phyloP scores from a whole-genome alignment of 805 yeast genomes.

The Yarrowia keelungensis region DNA sequence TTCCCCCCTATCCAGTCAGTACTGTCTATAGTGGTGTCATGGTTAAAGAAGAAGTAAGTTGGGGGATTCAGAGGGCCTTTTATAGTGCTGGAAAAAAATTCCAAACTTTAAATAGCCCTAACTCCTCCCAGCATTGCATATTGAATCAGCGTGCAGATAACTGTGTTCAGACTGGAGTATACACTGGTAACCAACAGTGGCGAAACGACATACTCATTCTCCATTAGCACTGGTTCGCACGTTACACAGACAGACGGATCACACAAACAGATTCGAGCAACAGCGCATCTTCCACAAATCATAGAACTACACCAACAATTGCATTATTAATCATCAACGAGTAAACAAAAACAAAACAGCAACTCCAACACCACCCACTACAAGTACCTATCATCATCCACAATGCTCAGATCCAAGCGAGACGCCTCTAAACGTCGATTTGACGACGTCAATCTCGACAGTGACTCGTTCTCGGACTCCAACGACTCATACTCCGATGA shows the following conservation, averaged over 20 bases:
- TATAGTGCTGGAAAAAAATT: conserved; percentile 17
- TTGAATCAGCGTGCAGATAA: conserved; percentile 17
- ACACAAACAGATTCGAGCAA: background rate
- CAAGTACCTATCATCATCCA: background rate
- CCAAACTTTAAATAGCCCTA: conserved; percentile 30
- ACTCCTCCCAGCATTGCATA: conserved; percentile 18
- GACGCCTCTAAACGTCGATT: conserved; percentile 40
- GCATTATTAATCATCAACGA: background rate
- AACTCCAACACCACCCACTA: background rate
- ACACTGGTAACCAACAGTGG: conserved; percentile 9
- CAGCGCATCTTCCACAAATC: background rate
- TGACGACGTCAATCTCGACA: conserved; percentile 42
- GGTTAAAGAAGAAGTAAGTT: conserved; percentile 9
- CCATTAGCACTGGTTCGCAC: background rate
- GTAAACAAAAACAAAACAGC: background rate
- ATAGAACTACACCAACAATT: background rate
- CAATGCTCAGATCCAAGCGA: conserved; percentile 38
- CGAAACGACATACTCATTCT: conserved; percentile 1
- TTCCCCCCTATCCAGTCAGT: conserved; percentile 39
- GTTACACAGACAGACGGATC: background rate
- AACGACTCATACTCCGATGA: conserved; percentile 34
- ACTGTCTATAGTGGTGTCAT: conserved; percentile 39
- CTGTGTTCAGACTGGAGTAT: conserved; percentile 18
- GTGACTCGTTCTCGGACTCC: conserved; percentile 43
- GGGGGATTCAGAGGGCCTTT: background rate